Conservation (phyloP, 306 rosid species). For the Cucurbita ficifolia region DNA sequence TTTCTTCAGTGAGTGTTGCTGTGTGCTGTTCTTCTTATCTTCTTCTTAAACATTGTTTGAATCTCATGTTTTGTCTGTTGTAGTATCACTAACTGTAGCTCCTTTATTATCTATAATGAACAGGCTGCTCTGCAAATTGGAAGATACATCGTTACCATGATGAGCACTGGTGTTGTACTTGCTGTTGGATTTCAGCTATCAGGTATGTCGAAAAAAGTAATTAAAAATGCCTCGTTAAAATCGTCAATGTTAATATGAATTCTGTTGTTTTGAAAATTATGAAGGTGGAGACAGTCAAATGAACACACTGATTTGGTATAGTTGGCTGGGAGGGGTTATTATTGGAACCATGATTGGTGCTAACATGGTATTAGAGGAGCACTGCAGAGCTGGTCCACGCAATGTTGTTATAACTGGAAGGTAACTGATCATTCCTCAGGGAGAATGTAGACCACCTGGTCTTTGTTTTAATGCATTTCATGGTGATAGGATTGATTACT, state of each 20-base stretch:
- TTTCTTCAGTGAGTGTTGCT: conserved; percentile 40
- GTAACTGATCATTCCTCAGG: conserved; percentile 19
- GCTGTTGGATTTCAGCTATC: conserved; percentile 79
- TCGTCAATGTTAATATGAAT: background rate
- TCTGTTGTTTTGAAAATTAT: conserved; percentile 10
- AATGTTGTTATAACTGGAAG: conserved; percentile 91
- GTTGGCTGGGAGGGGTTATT: conserved; percentile 94
- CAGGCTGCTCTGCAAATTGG: conserved; percentile 79
- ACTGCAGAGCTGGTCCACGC: conserved; percentile 84
- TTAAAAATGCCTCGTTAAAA: background rate
- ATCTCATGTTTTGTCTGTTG: background rate
- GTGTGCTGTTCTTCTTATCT: background rate
- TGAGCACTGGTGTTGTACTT: conserved; percentile 89
- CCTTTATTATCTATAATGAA: background rate
- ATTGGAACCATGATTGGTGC: conserved; percentile 95
- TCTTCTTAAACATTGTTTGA: background rate
- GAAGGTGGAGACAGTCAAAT: conserved; percentile 76
- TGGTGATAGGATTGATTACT: background rate
- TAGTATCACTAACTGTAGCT: background rate
- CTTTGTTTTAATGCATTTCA: background rate
- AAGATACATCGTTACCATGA: conserved; percentile 91
- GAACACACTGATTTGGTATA: conserved; percentile 69
- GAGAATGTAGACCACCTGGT: background rate
- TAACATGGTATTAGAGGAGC: conserved; percentile 82
- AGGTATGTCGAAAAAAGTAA: conserved; percentile 22